Base-by-base conservation (phyloP, 2,329 filamentous ascomycete species). In the Fusarium irregulare region DNA sequence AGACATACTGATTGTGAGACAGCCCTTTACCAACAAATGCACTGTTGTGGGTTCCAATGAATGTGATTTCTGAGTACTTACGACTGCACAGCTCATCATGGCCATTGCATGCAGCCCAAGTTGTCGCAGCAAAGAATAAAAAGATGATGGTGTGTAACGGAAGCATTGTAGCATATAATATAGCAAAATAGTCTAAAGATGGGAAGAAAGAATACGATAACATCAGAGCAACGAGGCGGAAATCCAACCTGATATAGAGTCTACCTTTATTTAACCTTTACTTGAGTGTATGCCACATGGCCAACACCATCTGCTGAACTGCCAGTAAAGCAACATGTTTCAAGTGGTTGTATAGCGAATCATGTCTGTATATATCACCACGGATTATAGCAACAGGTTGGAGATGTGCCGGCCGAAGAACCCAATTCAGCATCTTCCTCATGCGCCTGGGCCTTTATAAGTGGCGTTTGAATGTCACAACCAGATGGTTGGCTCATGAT, bases 31-130 rank as follows among this genome's bases (percentile, higher is more conserved):
- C 88, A 42, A 90, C 85, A 73, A 92, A 92, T 40, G 88, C 85
- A 16, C 86, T 87, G 79, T 92, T 86, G 79, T 92, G 91, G 9
- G 90, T 84, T 25, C 89, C 91, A 20, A 90, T 79, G 62, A 87
- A 85, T n/a, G 86, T 86, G 56, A 91, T 77, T 40, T 89, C 83
- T 66, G 87, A 87, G 79, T 91, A 91, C 44, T 77, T 79, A 41
- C 86, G 84, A 49, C 77, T 76, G 78, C 89, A 91, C 57, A 88
- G 85, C 41, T 83, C 83, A 3, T 84, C 73, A 56, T 84, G 81
- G 65, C 88, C 88, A 74, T 91, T 91, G 80, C 89, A 91, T 37
- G 65, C 76, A 21, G 73, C 76, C 28, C 74, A 54, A 16, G 61
- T 72, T 28, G 55, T 63, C 16, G 56, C 56, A 10, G 66, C 59